phyloP scores from a whole-genome alignment of 257 asterid species.

The Primulina eburnea region DNA sequence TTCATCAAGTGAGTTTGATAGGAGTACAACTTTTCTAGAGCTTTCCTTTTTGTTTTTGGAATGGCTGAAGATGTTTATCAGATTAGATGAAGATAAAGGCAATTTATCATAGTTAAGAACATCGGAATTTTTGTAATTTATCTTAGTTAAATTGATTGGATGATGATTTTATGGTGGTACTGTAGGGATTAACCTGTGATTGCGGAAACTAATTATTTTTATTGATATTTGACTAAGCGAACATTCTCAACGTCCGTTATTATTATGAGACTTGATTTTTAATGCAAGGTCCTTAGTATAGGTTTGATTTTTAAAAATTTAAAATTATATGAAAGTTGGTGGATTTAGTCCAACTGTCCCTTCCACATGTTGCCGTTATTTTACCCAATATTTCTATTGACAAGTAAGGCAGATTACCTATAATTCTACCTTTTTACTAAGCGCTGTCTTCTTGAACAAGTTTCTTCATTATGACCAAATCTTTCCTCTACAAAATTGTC shows the following conservation, averaged over 20 bases:
- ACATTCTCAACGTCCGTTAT: background rate
- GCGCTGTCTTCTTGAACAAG: background rate
- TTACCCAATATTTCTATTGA: constrained; percentile 26
- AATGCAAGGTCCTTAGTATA: constrained; percentile 24
- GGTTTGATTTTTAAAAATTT: constrained; percentile 38
- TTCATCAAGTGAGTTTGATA: background rate
- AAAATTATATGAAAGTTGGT: constrained; percentile 38
- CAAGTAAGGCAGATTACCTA: constrained; percentile 32
- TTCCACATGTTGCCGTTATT: constrained; percentile 18
- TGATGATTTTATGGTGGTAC: background rate
- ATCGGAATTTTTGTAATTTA: no score
- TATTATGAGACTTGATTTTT: constrained; percentile 22
- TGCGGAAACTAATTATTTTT: constrained; percentile 4
- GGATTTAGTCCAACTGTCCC: constrained; percentile 37
- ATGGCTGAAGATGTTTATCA: background rate
- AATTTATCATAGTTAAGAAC: background rate
- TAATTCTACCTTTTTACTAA: constrained; percentile 17
- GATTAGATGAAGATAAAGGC: background rate
- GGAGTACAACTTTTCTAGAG: background rate
- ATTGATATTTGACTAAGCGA: background rate
- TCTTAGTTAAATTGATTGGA: background rate
- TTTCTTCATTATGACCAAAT: constrained; percentile 20
- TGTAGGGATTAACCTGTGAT: background rate
- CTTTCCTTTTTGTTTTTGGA: background rate
- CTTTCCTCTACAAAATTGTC: constrained; percentile 28